A percentile compares a stretch with the other conserved stretches of the same genome.
These are phyloP conservation scores for Hirschioporus abietinus DNA, from an alignment of 768 basidiomycete species.

Conservation along the genomic window DNA sequence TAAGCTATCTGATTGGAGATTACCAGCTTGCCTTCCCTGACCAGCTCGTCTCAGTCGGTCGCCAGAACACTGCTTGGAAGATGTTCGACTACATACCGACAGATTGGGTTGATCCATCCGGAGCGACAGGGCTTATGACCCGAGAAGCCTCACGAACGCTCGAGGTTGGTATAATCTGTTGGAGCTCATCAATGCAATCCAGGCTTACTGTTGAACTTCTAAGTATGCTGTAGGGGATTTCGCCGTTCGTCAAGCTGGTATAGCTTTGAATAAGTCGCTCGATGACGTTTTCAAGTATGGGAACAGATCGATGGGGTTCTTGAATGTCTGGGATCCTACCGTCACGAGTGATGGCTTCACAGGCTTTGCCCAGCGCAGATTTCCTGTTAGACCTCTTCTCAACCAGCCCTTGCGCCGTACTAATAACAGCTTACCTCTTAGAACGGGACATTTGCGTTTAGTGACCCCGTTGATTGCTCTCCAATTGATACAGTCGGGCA, in stretches of 20 bases:
- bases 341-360: slow-evolving; percentile 41
- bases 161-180: slow-evolving; percentile 28
- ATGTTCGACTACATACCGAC: slow-evolving; percentile 45
- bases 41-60: slow-evolving; percentile 29
- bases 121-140: slow-evolving; percentile 40
- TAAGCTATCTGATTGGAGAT: slow-evolving; percentile 13
- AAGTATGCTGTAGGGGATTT: slow-evolving; percentile 48
- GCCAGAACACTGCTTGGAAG: slow-evolving; percentile 50
- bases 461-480: slow-evolving; percentile 44
- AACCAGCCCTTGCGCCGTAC: background rate
- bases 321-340: slow-evolving; percentile 44
- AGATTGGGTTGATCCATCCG: slow-evolving; percentile 42
- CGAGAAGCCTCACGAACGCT: slow-evolving; percentile 45
- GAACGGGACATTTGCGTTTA: slow-evolving; percentile 49
- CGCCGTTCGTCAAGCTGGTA: slow-evolving; percentile 45
- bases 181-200: background rate
- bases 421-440: slow-evolving; percentile 12
- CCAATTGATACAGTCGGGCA: slow-evolving; percentile 41
- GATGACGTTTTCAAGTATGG: slow-evolving; percentile 38
- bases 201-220: background rate
- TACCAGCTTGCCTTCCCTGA: background rate
- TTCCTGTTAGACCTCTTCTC: slow-evolving; percentile 27
- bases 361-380: slow-evolving; percentile 42
- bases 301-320: slow-evolving; percentile 48
- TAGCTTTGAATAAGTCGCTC: slow-evolving; percentile 32